Evolutionary conservation across 441 rosid genomes (phyloP).

Genomic region (California macrophylla): DNA sequence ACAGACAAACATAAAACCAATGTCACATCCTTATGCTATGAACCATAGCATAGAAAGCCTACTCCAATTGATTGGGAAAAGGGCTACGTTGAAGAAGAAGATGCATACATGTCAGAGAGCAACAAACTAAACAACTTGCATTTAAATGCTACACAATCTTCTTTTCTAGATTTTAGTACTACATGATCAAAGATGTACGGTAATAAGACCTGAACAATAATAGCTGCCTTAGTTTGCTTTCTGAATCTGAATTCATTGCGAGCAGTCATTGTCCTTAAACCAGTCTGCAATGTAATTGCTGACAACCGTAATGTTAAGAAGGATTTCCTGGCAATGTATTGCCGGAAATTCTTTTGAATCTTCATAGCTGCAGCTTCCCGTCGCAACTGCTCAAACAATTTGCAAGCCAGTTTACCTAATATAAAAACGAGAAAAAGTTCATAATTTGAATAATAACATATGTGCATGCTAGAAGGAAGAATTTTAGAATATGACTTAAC

Average conservation of each 20-base stretch:
- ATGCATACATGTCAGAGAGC: too few species aligned
- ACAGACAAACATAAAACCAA: too few species aligned
- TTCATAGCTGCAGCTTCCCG: slow-evolving; percentile 80
- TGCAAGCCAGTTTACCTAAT: slow-evolving; percentile 79
- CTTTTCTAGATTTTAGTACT: slow-evolving; percentile 13
- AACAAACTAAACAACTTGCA: slow-evolving; percentile 13
- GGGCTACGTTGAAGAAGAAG: too few species aligned
- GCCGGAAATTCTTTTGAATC: slow-evolving; percentile 79
- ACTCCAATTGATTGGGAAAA: too few species aligned
- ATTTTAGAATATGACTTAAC: not conserved
- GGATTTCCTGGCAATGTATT: slow-evolving; percentile 55
- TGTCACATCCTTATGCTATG: too few species aligned
- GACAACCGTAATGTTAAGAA: slow-evolving; percentile 46
- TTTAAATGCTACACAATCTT: slow-evolving; percentile 5
- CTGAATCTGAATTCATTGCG: slow-evolving; percentile 88
- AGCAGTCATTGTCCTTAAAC: slow-evolving; percentile 91
- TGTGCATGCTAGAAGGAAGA: not conserved
- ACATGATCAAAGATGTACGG: slow-evolving; percentile 18
- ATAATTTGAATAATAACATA: slow-evolving; percentile 15
- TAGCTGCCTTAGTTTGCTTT: slow-evolving; percentile 93
- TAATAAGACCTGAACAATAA: slow-evolving; percentile 59
- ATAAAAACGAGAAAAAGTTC: slow-evolving; percentile 20
- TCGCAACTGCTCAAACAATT: slow-evolving; percentile 65
- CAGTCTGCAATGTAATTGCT: slow-evolving; percentile 74
- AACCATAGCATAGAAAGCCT: too few species aligned